Evolutionary conservation across 208 protist genomes (phyloP), one percentile per base, ranked within the genome.

Genomic region (Polymyxa betae): DNA sequence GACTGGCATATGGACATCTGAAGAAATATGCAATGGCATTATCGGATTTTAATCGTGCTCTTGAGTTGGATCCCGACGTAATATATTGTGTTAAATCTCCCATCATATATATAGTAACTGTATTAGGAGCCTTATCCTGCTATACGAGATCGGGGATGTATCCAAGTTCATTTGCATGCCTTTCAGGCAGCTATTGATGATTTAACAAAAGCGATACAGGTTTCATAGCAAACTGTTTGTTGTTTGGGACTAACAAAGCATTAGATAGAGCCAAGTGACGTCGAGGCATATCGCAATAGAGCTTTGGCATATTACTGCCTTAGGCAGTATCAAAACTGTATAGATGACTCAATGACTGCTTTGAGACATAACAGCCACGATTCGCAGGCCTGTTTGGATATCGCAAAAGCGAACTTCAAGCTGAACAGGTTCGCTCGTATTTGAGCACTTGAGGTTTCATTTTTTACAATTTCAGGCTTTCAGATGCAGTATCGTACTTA

Each of bases 321-420:
- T 66, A 29, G 54, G 54, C 54, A 66, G 54, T 66, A 66, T 29
- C 20, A 66, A 29, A 66, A 66, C 29, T 66, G 54, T 29, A 66
- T 66, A 16, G 54, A 16, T 29, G 54, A 66, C 29, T 66, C 54
- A 16, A 16, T 66, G 54, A 32, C 29, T 29, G 54, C 29, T 29
- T 29, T 66, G 54, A 66, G 29, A 29, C 54, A 66, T 29, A 29
- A 66, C 29, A 16, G 20, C 16, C 20, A 32, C 29, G 54, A 66
- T 66, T 16, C 54, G 20, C 20, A 66, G 20, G 54, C 54, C 54
- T 66, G 54, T 66, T 29, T 66, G 20, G 54, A 66, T 29, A 66
- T 66, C 54, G 54, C 54, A 16, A 66, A 66, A 66, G 54, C 54
- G 20, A 66, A 66, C 54, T 66, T 66, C 54, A 66, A 66, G 54